Evolutionary conservation across 768 basidiomycete genomes (phyloP), one percentile per base, ranked within the genome.

Genomic region (Thelephora ganbajun): DNA sequence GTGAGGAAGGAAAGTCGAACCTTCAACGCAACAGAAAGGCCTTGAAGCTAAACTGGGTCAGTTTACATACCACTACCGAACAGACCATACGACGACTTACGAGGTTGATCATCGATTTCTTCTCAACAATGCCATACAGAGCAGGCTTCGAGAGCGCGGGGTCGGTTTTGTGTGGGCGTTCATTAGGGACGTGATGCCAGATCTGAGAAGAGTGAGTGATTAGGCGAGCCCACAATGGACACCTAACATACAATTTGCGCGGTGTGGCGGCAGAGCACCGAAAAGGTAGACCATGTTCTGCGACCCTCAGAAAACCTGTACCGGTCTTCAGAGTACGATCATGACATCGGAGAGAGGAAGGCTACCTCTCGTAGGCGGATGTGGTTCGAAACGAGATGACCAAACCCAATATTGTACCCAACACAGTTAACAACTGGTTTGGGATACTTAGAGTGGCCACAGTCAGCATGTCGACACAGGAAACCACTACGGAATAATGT

Each of bases 381-480:
- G 79, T 79, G 6, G 80, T 83, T 51, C 83, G 68, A 65, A 84
- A 86, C 0, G 78, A 79, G 46, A 86, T 76, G 43, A 80, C 77
- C 54, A 79, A 65, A 73, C 72, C 80, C 59, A 83, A 73, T 22
- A 83, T 79, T 12, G 78, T 80, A 72, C 82, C 82, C 46, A 86
- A n/a, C n/a, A n/a, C n/a, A n/a, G n/a, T n/a, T n/a, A n/a, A n/a
- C n/a, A n/a, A n/a, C n/a, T n/a, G n/a, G n/a, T n/a, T n/a, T n/a
- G n/a, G n/a, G 26, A 30, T 30, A 30, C 26, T 30, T 9, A 30
- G 9, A 4, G 4, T 30, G 4, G 26, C 26, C 26, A 9, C 4
- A 30, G 26, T 30, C 26, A 30, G 9, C 26, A 4, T 9, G 26
- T 30, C 26, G 26, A 30, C 26, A 30, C 5, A 4, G 9, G 26